Evolutionary conservation across 331 rosid species (phyloP), one percentile per base, ranked within the genome.

Genomic region (Pyracantha coccinea): DNA sequence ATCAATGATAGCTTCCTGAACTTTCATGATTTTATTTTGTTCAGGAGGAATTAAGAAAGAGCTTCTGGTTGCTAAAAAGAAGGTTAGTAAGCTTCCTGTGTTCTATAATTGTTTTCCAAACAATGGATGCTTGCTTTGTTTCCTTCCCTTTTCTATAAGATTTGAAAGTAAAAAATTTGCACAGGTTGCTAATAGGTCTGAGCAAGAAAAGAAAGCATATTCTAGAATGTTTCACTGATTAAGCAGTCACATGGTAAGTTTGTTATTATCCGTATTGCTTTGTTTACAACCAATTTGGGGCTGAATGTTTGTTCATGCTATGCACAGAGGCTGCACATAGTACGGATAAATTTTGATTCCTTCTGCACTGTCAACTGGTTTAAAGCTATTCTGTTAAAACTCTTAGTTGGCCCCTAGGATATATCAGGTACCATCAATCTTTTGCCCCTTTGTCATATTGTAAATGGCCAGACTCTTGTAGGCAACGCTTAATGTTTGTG

Each of bases 31-130:
- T 65, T 16, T 25, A 16, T 2, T 14, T 23, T 78, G 7, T 69
- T 73, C 87, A 92, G 97, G 83, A 74, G 97, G 92, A 74, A 92
- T 89, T 8, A 92, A 86, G 85, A 92, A 79, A 81, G 97, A 86
- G 80, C 85, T 89, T 47, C 86, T 86, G 58, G 89, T 89, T 62
- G 87, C 84, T 2, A 90, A 70, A 86, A 89, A 73, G 82, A 90
- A 79, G 92, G 97, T 88, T 44, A 45, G 84, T 53, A 68, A 73
- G 25, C 68, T 32, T 58, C 17, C 27, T 62, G n/a, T 2, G 20
- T 61, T 14, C 27, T n/a, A 9, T 11, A 23, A 28, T 23, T 50
- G 20, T 24, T 50, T 2, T 2, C 55, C 35, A 66, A 28, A 54
- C 58, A 31, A 9, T 47, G 4, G 59, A 35, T 29, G 24, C 44